Percentiles rank a stretch among this genome's conserved stretches.
Evolutionary conservation across 2,329 filamentous ascomycete species (phyloP).

Genomic region (Biscogniauxia sp.): DNA sequence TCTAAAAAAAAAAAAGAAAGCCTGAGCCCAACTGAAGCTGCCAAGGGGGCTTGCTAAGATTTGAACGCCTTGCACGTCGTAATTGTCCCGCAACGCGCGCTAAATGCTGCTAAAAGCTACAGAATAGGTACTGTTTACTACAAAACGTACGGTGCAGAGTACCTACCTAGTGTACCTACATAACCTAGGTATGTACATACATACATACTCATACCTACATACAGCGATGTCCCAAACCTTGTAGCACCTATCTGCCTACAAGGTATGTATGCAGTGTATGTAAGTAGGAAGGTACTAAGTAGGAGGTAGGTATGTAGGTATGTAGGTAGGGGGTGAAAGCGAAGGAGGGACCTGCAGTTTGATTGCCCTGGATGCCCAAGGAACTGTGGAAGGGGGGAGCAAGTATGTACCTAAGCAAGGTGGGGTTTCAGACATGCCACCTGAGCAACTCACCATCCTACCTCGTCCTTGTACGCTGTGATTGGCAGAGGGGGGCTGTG

Average conservation of each 20-base stretch:
- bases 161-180: not conserved
- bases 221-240: not conserved
- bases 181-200: too few species aligned
- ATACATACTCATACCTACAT: too few species aligned
- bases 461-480: not conserved
- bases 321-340: too few species aligned
- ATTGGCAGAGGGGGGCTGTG: conserved; percentile 1
- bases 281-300: too few species aligned
- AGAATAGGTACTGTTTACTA: not conserved
- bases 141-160: not conserved
- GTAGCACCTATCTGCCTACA: not conserved
- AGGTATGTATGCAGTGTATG: too few species aligned
- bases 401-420: not conserved
- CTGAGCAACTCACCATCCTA: too few species aligned
- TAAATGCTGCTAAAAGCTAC: not conserved
- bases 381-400: not conserved
- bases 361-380: not conserved
- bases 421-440: conserved; percentile 3
- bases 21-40: not conserved
- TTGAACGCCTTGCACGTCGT: too few species aligned
- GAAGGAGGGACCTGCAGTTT: not conserved
- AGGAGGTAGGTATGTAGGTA: too few species aligned
- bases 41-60: not conserved
- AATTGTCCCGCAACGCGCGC: not conserved
- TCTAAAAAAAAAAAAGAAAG: not conserved